Base-by-base conservation (phyloP, 192 early-diverging fungal species). In the Coemansia sp. region DNA sequence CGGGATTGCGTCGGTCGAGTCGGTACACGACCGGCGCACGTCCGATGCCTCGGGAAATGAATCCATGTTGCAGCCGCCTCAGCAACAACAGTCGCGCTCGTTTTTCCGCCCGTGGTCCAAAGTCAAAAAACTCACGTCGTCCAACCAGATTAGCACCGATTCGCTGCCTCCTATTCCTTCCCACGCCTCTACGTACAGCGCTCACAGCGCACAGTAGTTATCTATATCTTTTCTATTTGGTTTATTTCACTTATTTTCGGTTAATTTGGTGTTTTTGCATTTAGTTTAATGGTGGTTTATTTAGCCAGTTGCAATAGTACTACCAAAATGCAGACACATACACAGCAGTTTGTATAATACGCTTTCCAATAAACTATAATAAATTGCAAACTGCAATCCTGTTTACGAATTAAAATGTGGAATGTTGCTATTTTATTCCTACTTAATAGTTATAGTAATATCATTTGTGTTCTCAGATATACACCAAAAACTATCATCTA, bases 71-170 rank as follows among this genome's bases (percentile, higher is more conserved):
- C 57, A 68, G 23, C 64, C 66, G 15, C 69, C 66, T 17, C 64
- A 47, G 14, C 65, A 62, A 38, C 69, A 57, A 14, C 71, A 62
- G 40, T 51, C 78, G 17, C 72, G 78, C 36, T 71, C 78, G 28
- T 49, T 69, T 21, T 81, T 81, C 46, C 61, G 72, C 3, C 78
- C 78, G 3, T 81, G 78, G 78, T 67, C 72, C n/a, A 81, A 75
- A 56, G 71, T 81, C 65, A 81, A 81, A 25, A 81, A 81, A 52
- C 74, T 75, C 2, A 64, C 78, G 0, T 80, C 77, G 6, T 74
- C 67, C 5, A 71, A 38, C 65, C 71, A 74, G 20, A 72, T 74
- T 57, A 60, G 65, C 54, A 28, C 68, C 3, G 68, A 80, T 21
- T 64, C 71, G 19, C 65, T 65, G 31, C 64, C 72, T 2, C 72